Percentiles rank a stretch among this genome's conserved stretches.
These are phyloP conservation scores for Saccharomyces eubayanus DNA, from an alignment of 805 yeast species.

Conservation along the genomic window DNA sequence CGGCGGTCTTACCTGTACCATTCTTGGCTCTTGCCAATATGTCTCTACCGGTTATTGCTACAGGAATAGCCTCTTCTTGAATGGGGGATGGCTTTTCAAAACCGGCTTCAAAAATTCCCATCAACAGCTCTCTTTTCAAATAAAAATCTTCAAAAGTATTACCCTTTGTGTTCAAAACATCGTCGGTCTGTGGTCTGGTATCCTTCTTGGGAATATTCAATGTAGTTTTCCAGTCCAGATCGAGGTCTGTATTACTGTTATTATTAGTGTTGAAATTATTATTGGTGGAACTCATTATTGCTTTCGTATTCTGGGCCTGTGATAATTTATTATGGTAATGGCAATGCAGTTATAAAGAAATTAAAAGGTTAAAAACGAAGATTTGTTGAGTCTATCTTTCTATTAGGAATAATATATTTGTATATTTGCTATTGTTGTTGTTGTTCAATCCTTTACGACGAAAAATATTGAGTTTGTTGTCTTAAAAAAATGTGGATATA, in stretches of 20 bases:
- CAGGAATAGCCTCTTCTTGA: slow-evolving; percentile 95
- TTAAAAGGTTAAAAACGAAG: not conserved
- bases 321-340: not conserved
- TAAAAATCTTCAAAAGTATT: slow-evolving; percentile 85
- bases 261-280: not conserved
- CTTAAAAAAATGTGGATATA: not conserved
- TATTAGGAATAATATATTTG: not conserved
- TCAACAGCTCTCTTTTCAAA: slow-evolving; percentile 82
- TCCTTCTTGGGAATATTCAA: slow-evolving; percentile 77
- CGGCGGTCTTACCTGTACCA: slow-evolving; percentile 98
- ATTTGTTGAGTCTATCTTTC: not conserved
- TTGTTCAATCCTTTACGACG: not conserved
- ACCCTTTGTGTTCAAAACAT: slow-evolving; percentile 86
- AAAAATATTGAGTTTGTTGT: not conserved
- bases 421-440: not conserved
- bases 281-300: not conserved
- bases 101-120: slow-evolving; percentile 99
- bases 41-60: slow-evolving; percentile 91
- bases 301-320: not conserved
- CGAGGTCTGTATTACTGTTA: slow-evolving; percentile 2
- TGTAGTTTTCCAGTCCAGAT: slow-evolving; percentile 59
- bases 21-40: slow-evolving; percentile 95
- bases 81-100: slow-evolving; percentile 97
- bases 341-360: not conserved
- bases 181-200: slow-evolving; percentile 94